phyloP scores from a whole-genome alignment of 2,329 filamentous ascomycete species.

The Apiospora sp. region DNA sequence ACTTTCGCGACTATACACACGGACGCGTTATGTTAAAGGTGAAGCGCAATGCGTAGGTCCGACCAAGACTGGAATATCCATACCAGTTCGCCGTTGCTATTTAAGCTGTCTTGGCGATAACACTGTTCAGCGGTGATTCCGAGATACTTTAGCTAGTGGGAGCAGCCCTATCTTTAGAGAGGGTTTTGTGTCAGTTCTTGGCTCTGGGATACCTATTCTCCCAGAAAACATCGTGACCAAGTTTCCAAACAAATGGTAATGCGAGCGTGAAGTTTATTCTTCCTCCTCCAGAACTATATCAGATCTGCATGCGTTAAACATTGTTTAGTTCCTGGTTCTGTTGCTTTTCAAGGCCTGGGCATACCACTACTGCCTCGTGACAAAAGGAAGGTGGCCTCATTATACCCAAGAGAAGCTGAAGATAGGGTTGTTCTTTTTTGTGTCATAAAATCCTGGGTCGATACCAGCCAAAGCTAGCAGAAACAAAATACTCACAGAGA shows the following conservation, averaged over 20 bases:
- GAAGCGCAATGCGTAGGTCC: neutral
- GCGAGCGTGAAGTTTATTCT: neutral
- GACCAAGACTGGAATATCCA: neutral
- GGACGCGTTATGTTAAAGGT: neutral
- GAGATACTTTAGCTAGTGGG: neutral
- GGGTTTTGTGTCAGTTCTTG: neutral
- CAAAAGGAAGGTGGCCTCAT: neutral
- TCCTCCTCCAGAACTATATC: neutral
- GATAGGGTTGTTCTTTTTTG: too few relatives aligned
- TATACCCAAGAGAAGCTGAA: neutral
- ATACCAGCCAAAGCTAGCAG: too few relatives aligned
- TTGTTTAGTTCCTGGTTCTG: neutral
- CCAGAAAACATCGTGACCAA: neutral
- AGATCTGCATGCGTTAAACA: neutral
- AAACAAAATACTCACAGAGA: too few relatives aligned
- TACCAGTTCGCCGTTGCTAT: neutral
- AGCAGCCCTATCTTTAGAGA: slow-evolving; percentile 12
- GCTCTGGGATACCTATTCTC: neutral
- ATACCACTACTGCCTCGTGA: neutral
- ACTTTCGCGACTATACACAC: neutral
- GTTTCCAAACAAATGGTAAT: neutral
- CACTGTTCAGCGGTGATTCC: neutral
- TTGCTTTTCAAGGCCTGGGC: neutral
- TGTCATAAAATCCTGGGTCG: too few relatives aligned
- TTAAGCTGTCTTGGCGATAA: neutral